These are phyloP conservation scores for Dendrobium nobile DNA, from an alignment of 106 monocot species.

Conservation along the genomic window DNA sequence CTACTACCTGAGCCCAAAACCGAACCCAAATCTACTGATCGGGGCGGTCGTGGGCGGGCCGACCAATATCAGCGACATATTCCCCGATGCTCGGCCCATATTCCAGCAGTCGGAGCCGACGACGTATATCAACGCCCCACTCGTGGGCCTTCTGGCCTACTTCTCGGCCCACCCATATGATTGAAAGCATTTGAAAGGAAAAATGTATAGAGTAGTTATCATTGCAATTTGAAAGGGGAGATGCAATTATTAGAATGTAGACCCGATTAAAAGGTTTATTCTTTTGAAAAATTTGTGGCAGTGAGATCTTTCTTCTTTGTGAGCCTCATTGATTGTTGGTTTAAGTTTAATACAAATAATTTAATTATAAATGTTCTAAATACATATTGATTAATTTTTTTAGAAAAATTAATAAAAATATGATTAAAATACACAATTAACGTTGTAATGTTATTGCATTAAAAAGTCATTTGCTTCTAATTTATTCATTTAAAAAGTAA, in stretches of 20 bases:
- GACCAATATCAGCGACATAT: slow-evolving; percentile 54
- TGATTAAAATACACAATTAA: too few species aligned
- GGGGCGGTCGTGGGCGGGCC: slow-evolving; percentile 94
- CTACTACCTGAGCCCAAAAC: slow-evolving; percentile 48
- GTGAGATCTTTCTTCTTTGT: too few species aligned
- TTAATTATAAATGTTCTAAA: too few species aligned
- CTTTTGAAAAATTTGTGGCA: too few species aligned
- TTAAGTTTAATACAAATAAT: too few species aligned
- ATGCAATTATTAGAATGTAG: background rate
- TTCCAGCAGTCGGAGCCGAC: slow-evolving; percentile 97
- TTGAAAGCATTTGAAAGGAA: background rate
- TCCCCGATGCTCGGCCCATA: slow-evolving; percentile 70
- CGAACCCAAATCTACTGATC: slow-evolving; percentile 77
- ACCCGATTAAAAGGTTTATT: too few species aligned
- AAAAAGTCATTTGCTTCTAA: too few species aligned
- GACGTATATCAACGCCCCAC: slow-evolving; percentile 89
- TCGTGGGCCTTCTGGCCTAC: slow-evolving; percentile 76
- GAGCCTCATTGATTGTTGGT: too few species aligned
- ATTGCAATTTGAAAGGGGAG: background rate
- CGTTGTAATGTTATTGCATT: too few species aligned
- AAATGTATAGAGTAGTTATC: background rate
- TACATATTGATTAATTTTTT: too few species aligned
- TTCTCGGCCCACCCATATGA: slow-evolving; percentile 48
- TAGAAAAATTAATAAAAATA: too few species aligned
- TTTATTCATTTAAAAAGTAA: too few species aligned